These are phyloP conservation scores for Boletus sp. DNA, from an alignment of 768 basidiomycete species.

Conservation along the genomic window DNA sequence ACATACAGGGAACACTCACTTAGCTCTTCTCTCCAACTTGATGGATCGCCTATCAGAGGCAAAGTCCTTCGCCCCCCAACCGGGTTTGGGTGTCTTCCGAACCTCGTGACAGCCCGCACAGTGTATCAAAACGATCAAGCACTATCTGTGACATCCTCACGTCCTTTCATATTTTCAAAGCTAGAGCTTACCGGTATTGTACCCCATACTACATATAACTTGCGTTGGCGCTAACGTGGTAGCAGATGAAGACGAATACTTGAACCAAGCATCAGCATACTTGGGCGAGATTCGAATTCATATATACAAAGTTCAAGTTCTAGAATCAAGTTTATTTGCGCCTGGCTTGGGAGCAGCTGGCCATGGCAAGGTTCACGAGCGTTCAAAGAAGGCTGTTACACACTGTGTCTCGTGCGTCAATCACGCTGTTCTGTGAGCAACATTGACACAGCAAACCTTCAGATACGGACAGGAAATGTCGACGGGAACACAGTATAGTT, in stretches of 20 bases:
- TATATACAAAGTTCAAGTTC: constrained; percentile 4
- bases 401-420: constrained; percentile 28
- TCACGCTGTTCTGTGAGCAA: neutral
- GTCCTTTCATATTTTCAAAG: constrained; percentile 27
- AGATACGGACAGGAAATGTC: constrained; percentile 27
- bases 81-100: neutral
- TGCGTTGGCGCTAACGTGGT: constrained; percentile 4
- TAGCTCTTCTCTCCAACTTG: constrained; percentile 9
- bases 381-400: constrained; percentile 31
- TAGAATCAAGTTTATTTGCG: fast-evolving
- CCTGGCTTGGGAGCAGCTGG: neutral
- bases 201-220: neutral
- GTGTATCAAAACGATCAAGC: neutral
- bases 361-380: constrained; percentile 29
- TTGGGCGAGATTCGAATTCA: constrained; percentile 23
- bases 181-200: constrained; percentile 30
- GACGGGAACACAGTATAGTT: neutral
- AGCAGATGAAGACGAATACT: constrained; percentile 29
- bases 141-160: constrained; percentile 15
- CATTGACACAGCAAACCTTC: neutral
- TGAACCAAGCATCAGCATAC: constrained; percentile 10
- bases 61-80: neutral
- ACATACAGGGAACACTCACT: constrained; percentile 8
- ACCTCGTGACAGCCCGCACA: neutral
- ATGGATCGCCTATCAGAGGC: constrained; percentile 17